phyloP scores from a whole-genome alignment of 2,329 filamentous ascomycete genomes.

The Talaromyces verruculosus region DNA sequence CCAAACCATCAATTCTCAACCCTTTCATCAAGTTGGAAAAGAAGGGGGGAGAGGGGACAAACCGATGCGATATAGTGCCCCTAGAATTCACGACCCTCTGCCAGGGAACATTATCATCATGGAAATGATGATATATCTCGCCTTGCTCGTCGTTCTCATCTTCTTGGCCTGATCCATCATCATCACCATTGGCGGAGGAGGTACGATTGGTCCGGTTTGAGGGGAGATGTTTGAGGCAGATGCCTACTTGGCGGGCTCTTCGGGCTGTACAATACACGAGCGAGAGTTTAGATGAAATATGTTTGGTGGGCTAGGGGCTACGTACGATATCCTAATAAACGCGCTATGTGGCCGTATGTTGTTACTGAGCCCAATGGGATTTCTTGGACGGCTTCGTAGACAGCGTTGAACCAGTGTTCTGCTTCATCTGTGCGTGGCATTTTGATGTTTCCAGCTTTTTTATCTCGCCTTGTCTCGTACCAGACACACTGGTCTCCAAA shows the following conservation, averaged over 20 bases:
- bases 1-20: neutral
- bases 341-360: constrained; percentile 74
- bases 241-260: constrained; percentile 78
- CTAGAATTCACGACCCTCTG: constrained; percentile 88
- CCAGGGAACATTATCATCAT: constrained; percentile 83
- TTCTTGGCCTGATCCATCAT: constrained; percentile 24
- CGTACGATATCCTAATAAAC: constrained; percentile 61
- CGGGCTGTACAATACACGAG: constrained; percentile 55
- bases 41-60: constrained; percentile 24
- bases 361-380: constrained; percentile 83
- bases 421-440: constrained; percentile 52
- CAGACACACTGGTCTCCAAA: neutral
- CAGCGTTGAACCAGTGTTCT: constrained; percentile 57
- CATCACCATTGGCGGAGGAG: neutral
- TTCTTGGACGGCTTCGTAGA: constrained; percentile 82
- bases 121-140: constrained; percentile 54
- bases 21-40: too few species aligned
- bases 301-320: neutral
- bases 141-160: constrained; percentile 24
- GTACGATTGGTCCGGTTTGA: constrained; percentile 21
- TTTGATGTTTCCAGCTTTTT: neutral
- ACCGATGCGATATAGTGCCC: constrained; percentile 84
- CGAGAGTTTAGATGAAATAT: neutral
- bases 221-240: constrained; percentile 85
- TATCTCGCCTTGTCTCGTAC: neutral